A percentile compares a stretch with the other conserved stretches of the same genome.
phyloP scores from a whole-genome alignment of 345 rosid genomes.

The Eucalyptus viminalis region DNA sequence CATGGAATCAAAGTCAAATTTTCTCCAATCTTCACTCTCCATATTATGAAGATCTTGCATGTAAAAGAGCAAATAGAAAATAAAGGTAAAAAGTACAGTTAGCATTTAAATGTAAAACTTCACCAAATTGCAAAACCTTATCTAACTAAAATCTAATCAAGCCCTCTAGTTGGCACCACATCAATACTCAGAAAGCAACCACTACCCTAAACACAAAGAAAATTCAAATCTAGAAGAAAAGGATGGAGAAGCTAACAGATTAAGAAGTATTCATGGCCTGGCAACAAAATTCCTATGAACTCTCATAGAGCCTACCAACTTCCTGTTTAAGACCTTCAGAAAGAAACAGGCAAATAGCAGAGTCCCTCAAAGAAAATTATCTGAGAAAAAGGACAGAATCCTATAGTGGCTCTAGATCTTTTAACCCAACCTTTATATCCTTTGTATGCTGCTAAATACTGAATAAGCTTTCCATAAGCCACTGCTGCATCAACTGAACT shows the following conservation, averaged over 20 bases:
- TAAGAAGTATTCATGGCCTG: neutral
- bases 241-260: neutral
- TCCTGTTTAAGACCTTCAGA: neutral
- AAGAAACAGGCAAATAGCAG: neutral
- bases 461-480: conserved; percentile 85
- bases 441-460: conserved; percentile 69
- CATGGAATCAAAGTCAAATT: neutral
- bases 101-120: neutral
- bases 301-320: neutral
- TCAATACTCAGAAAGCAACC: neutral
- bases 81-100: neutral
- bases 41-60: neutral
- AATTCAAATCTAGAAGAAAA: neutral
- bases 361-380: neutral
- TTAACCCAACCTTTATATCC: conserved; percentile 75
- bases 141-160: neutral
- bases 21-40: neutral
- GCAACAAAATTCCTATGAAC: neutral
- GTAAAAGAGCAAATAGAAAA: neutral
- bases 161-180: neutral
- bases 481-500: conserved; percentile 87
- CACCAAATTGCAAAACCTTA: neutral
- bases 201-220: neutral
- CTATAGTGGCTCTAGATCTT: neutral
- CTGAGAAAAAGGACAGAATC: neutral